Evolutionary conservation across 2,329 filamentous ascomycete genomes (phyloP).

Genomic region (Alternaria gansuensis): DNA sequence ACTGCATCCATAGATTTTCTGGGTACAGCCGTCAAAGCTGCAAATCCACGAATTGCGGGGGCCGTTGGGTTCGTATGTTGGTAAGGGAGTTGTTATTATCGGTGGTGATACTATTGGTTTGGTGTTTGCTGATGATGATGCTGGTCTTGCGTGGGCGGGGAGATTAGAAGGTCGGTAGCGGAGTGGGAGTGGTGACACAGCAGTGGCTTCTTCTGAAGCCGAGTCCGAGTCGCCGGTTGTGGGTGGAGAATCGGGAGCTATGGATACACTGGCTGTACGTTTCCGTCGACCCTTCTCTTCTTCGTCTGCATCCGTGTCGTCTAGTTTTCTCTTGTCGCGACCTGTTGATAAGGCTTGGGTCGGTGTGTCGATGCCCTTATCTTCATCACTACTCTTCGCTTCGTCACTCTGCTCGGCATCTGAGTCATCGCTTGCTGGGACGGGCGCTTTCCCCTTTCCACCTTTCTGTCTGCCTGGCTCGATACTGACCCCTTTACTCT

Average conservation of each 20-base stretch:
- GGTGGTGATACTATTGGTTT: conserved; percentile 30
- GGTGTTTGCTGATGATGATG: conserved; percentile 12
- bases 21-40: conserved; percentile 69
- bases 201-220: conserved; percentile 23
- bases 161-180: conserved; percentile 31
- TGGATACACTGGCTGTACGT: conserved; percentile 38
- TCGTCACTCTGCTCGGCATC: conserved; percentile 24
- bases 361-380: conserved; percentile 42
- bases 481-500: conserved; percentile 38
- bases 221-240: conserved; percentile 26
- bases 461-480: conserved; percentile 22
- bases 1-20: conserved; percentile 70
- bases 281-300: conserved; percentile 37
- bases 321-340: conserved; percentile 43
- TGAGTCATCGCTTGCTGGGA: conserved; percentile 29
- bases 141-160: neutral
- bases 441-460: conserved; percentile 40
- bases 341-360: conserved; percentile 40
- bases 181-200: conserved; percentile 37
- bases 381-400: conserved; percentile 28
- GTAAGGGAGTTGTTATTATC: conserved; percentile 45
- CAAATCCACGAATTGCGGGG: conserved; percentile 73
- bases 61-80: conserved; percentile 56
- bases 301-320: conserved; percentile 23
- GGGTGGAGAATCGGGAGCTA: conserved; percentile 36